Evolutionary conservation across 164 flowering plant species (phyloP), one percentile per base, ranked within the genome.

Genomic region (Magnolia kwangsiensis): DNA sequence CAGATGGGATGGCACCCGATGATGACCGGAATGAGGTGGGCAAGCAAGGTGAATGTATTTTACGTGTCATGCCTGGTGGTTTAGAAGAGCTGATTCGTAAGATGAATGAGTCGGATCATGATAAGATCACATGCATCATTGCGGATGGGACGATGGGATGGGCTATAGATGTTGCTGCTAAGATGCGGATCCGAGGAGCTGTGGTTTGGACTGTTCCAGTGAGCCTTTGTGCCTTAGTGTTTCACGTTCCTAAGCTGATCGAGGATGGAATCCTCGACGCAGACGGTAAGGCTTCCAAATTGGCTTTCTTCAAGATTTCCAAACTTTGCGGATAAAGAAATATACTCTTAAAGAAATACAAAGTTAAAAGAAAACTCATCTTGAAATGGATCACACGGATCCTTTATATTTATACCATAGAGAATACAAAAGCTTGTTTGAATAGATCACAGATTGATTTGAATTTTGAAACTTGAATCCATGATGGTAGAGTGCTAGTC

Each of bases 1-100:
- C 80, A 18, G 83, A 81, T 50, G 80, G 83, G 14, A 14, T 77
- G 59, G 67, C 14, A 8, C 49, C 65, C 0, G 72, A 27, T 10
- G 77, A 76, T 1, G 82, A 80, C 20, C 55, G 80, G 20, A 58
- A 64, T 7, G 77, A 80, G 29, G n/a, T 16, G 4, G 14, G 37
- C 16, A 27, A 3, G 29, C 67, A 70, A 4, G 8, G 9, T 10
- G 67, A 27, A 1, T 8, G 14, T 19, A 58, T 70, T 16, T 4
- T 16, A 2, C 31, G 51, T 2, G 13, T 20, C n/a, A 68, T 80
- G 73, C 78, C 75, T 0, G 18, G 51, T 7, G 20, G 50, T 1
- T 27, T 80, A 16, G 80, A 80, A 72, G 74, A 74, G 61, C 73
- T 80, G 20, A 55, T 77, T 23, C 55, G 66, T 20, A 65, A 75